Evolutionary conservation across 495 filamentous ascomycete species (phyloP), one percentile per base, ranked within the genome.

Genomic region (Penicillium macrosclerotiorum): DNA sequence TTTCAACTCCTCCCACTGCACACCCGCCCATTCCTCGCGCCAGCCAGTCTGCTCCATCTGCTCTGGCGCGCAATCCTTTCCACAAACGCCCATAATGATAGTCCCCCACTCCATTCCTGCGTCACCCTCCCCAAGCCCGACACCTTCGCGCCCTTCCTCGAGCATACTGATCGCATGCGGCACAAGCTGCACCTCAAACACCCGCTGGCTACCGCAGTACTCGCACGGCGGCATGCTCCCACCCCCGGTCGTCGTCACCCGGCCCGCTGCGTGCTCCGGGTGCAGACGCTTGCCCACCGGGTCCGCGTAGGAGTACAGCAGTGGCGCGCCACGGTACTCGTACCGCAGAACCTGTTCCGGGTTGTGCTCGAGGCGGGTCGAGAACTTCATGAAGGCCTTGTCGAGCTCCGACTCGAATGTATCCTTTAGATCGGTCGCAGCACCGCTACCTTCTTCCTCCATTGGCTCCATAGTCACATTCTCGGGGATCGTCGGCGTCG

Each of bases 91-190:
- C n/a, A 96, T 63, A 33, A 97, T 80, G n/a, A 99, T 76, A 11
- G 88, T 96, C 0, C 94, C 94, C 93, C 93, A 99, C 55, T 99
- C 93, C 93, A 99, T 96, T 0, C 94, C 93, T 29, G 92, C 89
- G 50, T 75, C 72, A 29, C 65, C 63, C 43, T 72, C 65, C 0
- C 69, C 71, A 30, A 75, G 59, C 1, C 69, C 70, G 41, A 95
- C 60, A 9, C 81, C 79, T 50, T 79, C 71, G 45, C 89, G 83
- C 13, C 89, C 89, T 5, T 77, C 84, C 70, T 98, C 93, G 30
- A 98, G 71, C 70, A 93, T 84, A 25, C 77, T 81, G 64, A 98
- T 98, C 3, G 90, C 87, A 63, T 94, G 89, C 42, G 91, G 88
- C 55, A 84, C 88, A 57, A 97, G 67, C 75, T 98, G 93, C 27